Conservation (phyloP, 768 basidiomycete genomes). For the Leccinum imitatum region DNA sequence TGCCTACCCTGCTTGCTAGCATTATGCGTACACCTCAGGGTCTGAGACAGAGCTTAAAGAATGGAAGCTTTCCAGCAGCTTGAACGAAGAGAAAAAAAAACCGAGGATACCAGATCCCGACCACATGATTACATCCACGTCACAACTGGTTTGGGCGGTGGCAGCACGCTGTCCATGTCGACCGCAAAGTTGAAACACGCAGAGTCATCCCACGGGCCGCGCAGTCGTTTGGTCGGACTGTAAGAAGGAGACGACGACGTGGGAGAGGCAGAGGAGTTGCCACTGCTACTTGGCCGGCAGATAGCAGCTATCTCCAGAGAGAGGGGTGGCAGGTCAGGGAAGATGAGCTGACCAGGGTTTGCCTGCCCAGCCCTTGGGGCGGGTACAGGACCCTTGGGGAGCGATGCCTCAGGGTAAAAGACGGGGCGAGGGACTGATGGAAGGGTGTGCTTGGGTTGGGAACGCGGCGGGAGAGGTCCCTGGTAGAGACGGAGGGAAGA, state of each 20-base stretch:
- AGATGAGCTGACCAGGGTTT: constrained; percentile 6
- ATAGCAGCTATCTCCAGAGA: constrained; percentile 20
- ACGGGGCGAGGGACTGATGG: constrained; percentile 64
- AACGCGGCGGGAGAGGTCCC: constrained; percentile 64
- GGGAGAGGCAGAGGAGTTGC: constrained; percentile 8
- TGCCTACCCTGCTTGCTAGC: background rate
- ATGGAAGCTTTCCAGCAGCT: constrained; percentile 5
- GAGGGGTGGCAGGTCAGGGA: constrained; percentile 27
- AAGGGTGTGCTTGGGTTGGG: constrained; percentile 59
- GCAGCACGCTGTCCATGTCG: constrained; percentile 48
- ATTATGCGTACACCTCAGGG: constrained; percentile 2
- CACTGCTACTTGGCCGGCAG: constrained; percentile 16
- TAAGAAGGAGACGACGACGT: constrained; percentile 18
- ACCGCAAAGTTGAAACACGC: constrained; percentile 41
- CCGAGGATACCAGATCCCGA: constrained; percentile 1
- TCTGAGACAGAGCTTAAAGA: background rate
- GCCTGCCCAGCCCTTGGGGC: constrained; percentile 18
- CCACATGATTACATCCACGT: constrained; percentile 12
- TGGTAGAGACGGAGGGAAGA: constrained; percentile 58
- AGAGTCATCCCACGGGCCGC: constrained; percentile 64
- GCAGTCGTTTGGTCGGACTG: constrained; percentile 23
- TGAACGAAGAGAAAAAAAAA: background rate
- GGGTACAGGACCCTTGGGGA: constrained; percentile 23
- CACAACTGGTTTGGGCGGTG: constrained; percentile 47
- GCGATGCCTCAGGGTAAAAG: constrained; percentile 37